Conservation (phyloP, 345 rosid genomes). For the Heritiera fomes region DNA sequence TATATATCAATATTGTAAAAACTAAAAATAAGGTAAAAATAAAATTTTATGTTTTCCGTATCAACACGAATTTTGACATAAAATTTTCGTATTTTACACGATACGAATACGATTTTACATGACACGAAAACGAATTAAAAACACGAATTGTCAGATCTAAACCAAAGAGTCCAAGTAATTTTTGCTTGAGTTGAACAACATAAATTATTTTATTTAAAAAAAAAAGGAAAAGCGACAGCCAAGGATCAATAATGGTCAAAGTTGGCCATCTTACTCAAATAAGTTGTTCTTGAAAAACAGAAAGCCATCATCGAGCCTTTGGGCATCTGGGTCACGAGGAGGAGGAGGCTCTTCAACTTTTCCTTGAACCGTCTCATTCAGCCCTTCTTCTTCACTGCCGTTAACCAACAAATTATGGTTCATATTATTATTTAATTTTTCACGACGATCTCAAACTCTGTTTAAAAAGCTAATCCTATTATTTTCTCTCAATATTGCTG, state of each 20-base stretch:
- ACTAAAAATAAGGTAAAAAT: no score
- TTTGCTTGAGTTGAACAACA: not conserved
- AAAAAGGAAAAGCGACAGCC: no score
- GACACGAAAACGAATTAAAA: no score
- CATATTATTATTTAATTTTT: no score
- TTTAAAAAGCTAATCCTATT: no score
- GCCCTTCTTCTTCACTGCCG: not conserved
- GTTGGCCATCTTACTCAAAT: constrained; percentile 51
- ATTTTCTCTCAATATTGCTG: no score
- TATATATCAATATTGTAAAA: no score
- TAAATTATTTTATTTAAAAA: not conserved
- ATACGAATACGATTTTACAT: no score
- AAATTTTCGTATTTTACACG: no score
- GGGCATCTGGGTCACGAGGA: constrained; percentile 28
- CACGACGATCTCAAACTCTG: no score
- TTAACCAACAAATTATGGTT: not conserved
- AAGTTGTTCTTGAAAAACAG: constrained; percentile 70
- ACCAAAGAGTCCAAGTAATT: not conserved
- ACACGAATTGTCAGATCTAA: not conserved
- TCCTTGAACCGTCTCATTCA: constrained; percentile 12
- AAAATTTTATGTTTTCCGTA: no score
- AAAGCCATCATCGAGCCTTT: constrained; percentile 69
- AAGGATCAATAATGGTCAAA: not conserved
- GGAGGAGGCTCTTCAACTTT: not conserved
- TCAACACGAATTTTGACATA: no score